Evolutionary conservation across 176 grass and related monocot genomes (phyloP), one percentile per base, ranked within the genome.

Genomic region (Bonia amplexicaulis): DNA sequence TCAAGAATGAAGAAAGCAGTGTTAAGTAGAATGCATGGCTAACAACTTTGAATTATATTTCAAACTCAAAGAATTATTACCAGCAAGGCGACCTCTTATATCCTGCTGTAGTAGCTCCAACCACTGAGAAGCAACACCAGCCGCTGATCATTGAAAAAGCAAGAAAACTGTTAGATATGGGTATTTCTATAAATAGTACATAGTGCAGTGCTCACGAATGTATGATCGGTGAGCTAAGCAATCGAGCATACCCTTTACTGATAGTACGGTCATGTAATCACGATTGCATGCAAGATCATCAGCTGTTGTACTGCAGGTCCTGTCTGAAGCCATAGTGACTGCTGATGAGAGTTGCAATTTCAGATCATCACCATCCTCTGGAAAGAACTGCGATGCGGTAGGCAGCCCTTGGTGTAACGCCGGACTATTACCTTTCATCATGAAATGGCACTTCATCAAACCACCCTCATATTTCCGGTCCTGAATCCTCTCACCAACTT

Each of bases 31-130:
- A 69, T 74, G 29, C 69, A 69, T 63, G 62, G 45, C 2, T 69
- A 31, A 42, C 33, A 87, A 40, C 12, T 67, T 73, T 12, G 0
- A 8, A 49, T 67, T 42, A n/a, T 76, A 71, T 5, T 47, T 85
- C 12, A 41, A 29, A 19, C 39, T 86, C 48, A 64, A 53, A 51
- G 69, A 65, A 85, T 23, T 55, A 65, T 78, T 91, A 99, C 96
- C 96, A 89, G 93, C 89, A 82, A 96, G 93, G 62, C 96, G 91
- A 33, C 96, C 96, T 90, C 94, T 88, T 73, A 99, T 94, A 65
- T 99, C 96, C 53, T 96, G 93, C 37, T 92, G 96, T 70, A 99
- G 84, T 44, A 99, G 88, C 44, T 94, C 96, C 88, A 99, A 80
- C 96, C 96, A 99, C 52, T 96, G 93, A 75, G 91, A 96, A 61